Base-by-base conservation (phyloP, 768 basidiomycete species). In the Mycena belliarum region DNA sequence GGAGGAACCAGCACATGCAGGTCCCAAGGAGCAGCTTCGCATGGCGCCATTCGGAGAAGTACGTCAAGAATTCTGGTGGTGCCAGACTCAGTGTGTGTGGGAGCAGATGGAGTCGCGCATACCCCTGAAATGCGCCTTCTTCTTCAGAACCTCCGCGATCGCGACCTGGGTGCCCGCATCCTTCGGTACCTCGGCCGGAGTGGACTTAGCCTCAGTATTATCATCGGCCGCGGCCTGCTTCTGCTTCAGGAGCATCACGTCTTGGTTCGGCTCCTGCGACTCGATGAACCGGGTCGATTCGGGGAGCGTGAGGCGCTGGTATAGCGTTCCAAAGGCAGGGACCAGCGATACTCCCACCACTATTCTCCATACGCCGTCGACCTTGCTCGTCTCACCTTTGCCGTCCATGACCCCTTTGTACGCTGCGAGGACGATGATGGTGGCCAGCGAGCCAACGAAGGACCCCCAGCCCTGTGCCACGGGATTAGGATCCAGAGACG, bases 321-420 rank as follows among this genome's bases (percentile, higher is more conserved):
- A 91, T 18, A 91, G 79, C 5, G 89, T 90, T 18, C 69, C 86
- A 49, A 89, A 85, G 0, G 87, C 89, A 8, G 91, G 90, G 10
- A 92, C 63, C 48, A 91, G 79, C n/a, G 85, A 87, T 14, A 92
- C 49, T n/a, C 88, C 89, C 50, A 90, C 70, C 56, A 84, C 76
- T 60, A 92, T 88, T 20, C 90, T 78, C 90, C 90, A 92, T 3
- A 84, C 84, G 68, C 87, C 89, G 60, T 89, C 87, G 21, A 89
- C 84, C 66, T 87, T 88, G 57, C 78, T 79, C 4, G 77, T 81
- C 66, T 88, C 72, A 9, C 79, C 78, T 53, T 82, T 72, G 38
- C 71, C 80, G 40, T 88, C 77, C 80, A 91, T 88, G 10, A 79
- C 79, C 57, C 75, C 70, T 65, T 83, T 85, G 73, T 89, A 91